These are phyloP conservation scores for Tephrocybe sp. DNA, from an alignment of 768 basidiomycete genomes.

Conservation along the genomic window DNA sequence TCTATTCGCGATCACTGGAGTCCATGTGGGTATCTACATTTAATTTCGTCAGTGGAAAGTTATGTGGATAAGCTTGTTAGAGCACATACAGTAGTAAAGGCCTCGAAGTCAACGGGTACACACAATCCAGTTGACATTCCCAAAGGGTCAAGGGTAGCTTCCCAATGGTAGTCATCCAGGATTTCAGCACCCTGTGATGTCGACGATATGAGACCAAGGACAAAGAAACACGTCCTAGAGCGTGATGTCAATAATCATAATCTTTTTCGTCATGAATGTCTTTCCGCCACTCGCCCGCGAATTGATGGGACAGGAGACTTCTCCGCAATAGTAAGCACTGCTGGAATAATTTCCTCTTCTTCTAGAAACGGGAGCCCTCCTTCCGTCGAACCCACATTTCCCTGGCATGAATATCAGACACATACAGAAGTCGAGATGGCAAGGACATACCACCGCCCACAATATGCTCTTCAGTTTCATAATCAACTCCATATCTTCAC, in stretches of 20 bases:
- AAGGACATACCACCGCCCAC: slow-evolving; percentile 88
- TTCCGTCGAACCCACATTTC: slow-evolving; percentile 88
- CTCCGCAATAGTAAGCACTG: slow-evolving; percentile 89
- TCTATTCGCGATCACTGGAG: slow-evolving; percentile 34
- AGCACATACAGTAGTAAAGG: slow-evolving; percentile 72
- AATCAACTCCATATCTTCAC: slow-evolving; percentile 80
- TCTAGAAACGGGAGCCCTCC: slow-evolving; percentile 94
- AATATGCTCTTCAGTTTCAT: slow-evolving; percentile 91
- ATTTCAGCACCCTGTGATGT: slow-evolving; percentile 93
- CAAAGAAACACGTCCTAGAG: slow-evolving; percentile 91
- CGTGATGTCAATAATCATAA: background rate
- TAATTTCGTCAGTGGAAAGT: slow-evolving; percentile 1
- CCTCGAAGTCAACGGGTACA: slow-evolving; percentile 80
- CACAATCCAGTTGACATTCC: slow-evolving; percentile 90
- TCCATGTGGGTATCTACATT: slow-evolving; percentile 79
- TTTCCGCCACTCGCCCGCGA: slow-evolving; percentile 65
- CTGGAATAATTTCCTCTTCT: slow-evolving; percentile 91
- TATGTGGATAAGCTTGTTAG: background rate
- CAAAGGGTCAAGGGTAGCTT: slow-evolving; percentile 83
- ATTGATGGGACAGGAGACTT: slow-evolving; percentile 88
- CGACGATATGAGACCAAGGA: slow-evolving; percentile 88
- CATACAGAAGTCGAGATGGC: background rate
- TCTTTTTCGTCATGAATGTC: slow-evolving; percentile 1
- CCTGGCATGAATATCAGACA: slow-evolving; percentile 45
- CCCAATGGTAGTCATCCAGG: slow-evolving; percentile 91